These are phyloP conservation scores for Solanum pinnatisectum DNA, from an alignment of 257 asterid genomes.

Conservation along the genomic window DNA sequence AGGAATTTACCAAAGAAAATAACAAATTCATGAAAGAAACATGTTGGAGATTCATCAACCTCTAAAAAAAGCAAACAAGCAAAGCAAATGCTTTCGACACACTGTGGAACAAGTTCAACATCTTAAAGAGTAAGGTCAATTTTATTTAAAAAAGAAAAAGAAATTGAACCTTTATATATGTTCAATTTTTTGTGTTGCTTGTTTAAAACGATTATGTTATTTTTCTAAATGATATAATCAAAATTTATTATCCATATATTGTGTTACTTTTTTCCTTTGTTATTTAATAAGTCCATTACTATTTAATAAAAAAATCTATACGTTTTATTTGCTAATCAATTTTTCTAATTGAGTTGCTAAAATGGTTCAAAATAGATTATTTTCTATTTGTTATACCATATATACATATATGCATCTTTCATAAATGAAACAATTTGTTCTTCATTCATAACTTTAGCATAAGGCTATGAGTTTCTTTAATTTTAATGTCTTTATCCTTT, in stretches of 20 bases:
- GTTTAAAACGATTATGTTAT: background rate
- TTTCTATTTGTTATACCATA: background rate
- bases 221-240: background rate
- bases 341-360: background rate
- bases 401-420: background rate
- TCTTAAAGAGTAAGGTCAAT: background rate
- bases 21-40: no score
- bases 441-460: background rate
- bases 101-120: background rate
- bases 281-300: background rate
- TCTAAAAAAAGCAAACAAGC: background rate
- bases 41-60: background rate
- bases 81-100: background rate
- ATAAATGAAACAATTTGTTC: background rate
- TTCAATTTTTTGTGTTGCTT: background rate
- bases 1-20: no score
- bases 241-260: no score
- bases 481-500: background rate
- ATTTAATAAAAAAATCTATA: no score
- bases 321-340: no score
- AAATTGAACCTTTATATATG: background rate
- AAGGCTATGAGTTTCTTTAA: background rate
- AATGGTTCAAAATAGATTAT: background rate
- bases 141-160: no score
- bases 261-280: background rate